phyloP scores from a whole-genome alignment of 164 flowering plant genomes.

The Vitis cinerea region DNA sequence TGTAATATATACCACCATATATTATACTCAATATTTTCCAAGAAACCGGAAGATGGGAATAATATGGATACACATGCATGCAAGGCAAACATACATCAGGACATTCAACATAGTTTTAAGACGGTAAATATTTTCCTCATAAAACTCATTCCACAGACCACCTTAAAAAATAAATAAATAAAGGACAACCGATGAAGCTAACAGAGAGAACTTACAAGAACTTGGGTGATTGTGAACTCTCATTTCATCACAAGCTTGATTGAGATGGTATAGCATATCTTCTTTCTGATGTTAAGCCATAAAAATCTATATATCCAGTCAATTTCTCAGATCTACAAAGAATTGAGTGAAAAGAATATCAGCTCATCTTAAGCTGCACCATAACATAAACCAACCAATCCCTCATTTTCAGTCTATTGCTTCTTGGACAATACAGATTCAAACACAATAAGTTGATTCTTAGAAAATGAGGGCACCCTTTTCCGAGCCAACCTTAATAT shows the following conservation, averaged over 20 bases:
- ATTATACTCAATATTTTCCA: too few species aligned
- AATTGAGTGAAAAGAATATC: constrained; percentile 5
- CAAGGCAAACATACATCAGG: too few species aligned
- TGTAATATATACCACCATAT: too few species aligned
- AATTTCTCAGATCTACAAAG: constrained; percentile 5
- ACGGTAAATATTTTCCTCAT: too few species aligned
- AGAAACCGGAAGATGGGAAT: too few species aligned
- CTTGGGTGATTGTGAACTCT: neutral
- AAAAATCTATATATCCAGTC: constrained; percentile 5
- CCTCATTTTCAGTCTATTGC: neutral
- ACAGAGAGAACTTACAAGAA: constrained; percentile 17
- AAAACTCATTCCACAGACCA: too few species aligned
- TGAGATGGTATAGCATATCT: constrained; percentile 9
- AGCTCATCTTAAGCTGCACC: neutral
- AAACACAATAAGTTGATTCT: constrained; percentile 31
- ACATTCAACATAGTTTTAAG: too few species aligned
- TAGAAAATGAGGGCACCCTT: constrained; percentile 56
- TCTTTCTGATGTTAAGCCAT: neutral
- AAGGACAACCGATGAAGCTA: neutral
- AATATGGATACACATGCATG: too few species aligned
- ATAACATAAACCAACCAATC: constrained; percentile 1
- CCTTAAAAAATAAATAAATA: too few species aligned
- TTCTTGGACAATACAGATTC: constrained; percentile 24
- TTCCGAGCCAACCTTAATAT: constrained; percentile 41
- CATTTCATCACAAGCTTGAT: constrained; percentile 7